These are phyloP conservation scores for Neofusicoccum parvum DNA, from an alignment of 2,329 filamentous ascomycete species.

Conservation along the genomic window DNA sequence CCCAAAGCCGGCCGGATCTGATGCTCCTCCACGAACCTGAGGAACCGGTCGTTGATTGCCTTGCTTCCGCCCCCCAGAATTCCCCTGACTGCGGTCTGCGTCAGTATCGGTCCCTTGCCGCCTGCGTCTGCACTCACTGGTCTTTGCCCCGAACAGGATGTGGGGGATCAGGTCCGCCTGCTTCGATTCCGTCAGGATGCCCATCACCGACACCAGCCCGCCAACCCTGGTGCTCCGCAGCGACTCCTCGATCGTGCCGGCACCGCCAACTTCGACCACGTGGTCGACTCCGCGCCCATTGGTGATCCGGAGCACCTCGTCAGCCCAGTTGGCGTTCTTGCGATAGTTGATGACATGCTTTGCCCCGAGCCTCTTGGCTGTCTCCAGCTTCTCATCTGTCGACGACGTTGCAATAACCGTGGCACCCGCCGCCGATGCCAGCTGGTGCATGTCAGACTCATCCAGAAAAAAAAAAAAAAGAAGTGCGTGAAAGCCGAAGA, in stretches of 20 bases:
- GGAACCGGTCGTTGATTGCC: slow-evolving; percentile 27
- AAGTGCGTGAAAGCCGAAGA: too few relatives aligned
- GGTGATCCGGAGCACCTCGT: slow-evolving; percentile 49
- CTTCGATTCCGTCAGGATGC: slow-evolving; percentile 37
- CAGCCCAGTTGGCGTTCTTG: slow-evolving; percentile 48
- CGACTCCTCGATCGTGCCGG: slow-evolving; percentile 48
- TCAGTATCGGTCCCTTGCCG: background rate
- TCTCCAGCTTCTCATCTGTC: slow-evolving; percentile 50
- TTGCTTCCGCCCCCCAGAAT: slow-evolving; percentile 24
- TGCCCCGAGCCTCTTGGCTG: slow-evolving; percentile 44
- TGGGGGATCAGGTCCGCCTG: slow-evolving; percentile 24
- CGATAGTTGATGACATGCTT: slow-evolving; percentile 55
- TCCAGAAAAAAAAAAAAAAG: background rate
- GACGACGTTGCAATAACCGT: slow-evolving; percentile 55
- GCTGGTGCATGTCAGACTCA: slow-evolving; percentile 19
- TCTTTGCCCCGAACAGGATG: slow-evolving; percentile 28
- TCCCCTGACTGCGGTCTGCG: background rate
- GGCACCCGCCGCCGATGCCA: slow-evolving; percentile 51
- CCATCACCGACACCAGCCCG: slow-evolving; percentile 51
- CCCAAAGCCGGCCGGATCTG: slow-evolving; percentile 29
- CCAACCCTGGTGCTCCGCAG: slow-evolving; percentile 49
- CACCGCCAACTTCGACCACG: slow-evolving; percentile 45
- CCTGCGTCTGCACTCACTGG: slow-evolving; percentile 11
- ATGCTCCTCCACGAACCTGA: slow-evolving; percentile 27
- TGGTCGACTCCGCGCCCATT: slow-evolving; percentile 47